phyloP scores from a whole-genome alignment of 2,329 filamentous ascomycete species.

The Akanthomyces lecanii region DNA sequence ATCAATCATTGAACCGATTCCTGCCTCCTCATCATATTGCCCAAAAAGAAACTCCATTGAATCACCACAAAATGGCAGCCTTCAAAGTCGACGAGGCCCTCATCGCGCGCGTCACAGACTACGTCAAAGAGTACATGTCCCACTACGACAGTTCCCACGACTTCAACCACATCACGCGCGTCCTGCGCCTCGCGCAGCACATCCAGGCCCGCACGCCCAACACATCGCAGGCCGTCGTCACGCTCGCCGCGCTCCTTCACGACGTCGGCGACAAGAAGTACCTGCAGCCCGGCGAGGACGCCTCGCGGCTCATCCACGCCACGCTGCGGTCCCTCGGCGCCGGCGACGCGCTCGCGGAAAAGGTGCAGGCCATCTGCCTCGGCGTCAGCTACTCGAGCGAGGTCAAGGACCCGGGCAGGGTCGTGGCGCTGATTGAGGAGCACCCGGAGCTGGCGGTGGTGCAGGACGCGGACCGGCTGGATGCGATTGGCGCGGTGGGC shows the following conservation, averaged over 20 bases:
- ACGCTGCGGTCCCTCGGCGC: constrained; percentile 57
- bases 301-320: constrained; percentile 50
- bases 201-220: constrained; percentile 52
- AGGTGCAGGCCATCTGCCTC: constrained; percentile 67
- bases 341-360: constrained; percentile 52
- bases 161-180: constrained; percentile 77
- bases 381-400: constrained; percentile 78
- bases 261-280: constrained; percentile 90
- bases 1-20: not conserved
- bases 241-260: constrained; percentile 73
- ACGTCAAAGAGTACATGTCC: constrained; percentile 68
- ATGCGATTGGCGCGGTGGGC: constrained; percentile 83
- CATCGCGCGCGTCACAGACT: constrained; percentile 55
- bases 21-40: no score
- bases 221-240: constrained; percentile 47
- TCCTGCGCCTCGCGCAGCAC: constrained; percentile 65
- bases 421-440: constrained; percentile 55
- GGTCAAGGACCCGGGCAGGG: constrained; percentile 53
- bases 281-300: constrained; percentile 51
- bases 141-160: constrained; percentile 84
- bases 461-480: constrained; percentile 89
- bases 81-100: constrained; percentile 34
- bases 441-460: constrained; percentile 68
- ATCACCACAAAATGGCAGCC: not conserved
- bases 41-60: not conserved